Evolutionary conservation across 129 eudicot genomes (phyloP), one percentile per base, ranked within the genome.

Genomic region (Scalesia atractyloides): DNA sequence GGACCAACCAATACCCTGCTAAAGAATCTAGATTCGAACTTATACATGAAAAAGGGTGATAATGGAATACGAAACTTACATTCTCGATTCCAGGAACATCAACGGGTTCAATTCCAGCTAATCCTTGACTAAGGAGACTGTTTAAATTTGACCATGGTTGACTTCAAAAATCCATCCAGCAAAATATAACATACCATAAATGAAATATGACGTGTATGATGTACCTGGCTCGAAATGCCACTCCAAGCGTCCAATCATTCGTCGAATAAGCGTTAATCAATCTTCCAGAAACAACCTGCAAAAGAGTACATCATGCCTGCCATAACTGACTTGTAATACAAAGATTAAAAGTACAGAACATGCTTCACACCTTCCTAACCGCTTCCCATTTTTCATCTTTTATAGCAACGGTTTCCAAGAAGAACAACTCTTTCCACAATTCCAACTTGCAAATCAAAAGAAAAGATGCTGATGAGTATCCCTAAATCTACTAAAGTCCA

Each of bases 201-300:
- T 33, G 39, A 15, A 50, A 73, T 30, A 46, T 46, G 20, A 17
- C 1, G 19, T 11, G 37, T 86, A 88, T 96, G 85, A 14, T 11
- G 37, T 86, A 88, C 97, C 86, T 94, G 53, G 96, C 96, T 74
- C 99, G 94, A 76, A 94, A 94, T 19, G 99, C 96, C 57, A 95
- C 80, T 74, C 99, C 99, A 73, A 95, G 99, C 79, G 81, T 90
- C 97, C 96, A 90, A 70, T 94, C 99, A 72, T 84, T 90, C 52
- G 86, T 83, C 48, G 99, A 94, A 76, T 82, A 94, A 46, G 85
- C 93, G 59, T 84, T 90, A 69, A 90, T 72, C n/a, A 90, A 86
- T 88, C 97, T 94, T 9, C 98, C 98, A 67, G 97, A 73, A 60
- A 94, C 97, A 79, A 94, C 89, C 98, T 94, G 79, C 76, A 80